Evolutionary conservation across 2,329 filamentous ascomycete species (phyloP), one percentile per base, ranked within the genome.

Genomic region (Knoxdaviesia proteae): DNA sequence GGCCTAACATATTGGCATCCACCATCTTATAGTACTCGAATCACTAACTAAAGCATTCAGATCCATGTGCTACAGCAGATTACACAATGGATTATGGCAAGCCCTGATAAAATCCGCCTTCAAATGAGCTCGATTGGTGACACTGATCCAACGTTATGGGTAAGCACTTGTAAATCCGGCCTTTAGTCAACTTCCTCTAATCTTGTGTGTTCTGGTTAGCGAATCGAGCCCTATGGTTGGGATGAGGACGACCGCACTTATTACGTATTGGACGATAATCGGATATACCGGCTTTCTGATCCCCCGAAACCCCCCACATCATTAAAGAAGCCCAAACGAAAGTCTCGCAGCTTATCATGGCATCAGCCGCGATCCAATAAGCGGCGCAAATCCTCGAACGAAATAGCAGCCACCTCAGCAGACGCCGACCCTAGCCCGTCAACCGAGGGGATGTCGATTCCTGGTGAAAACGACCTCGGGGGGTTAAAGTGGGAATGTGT

Each of bases 241-340:
- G 90, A 98, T 57, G 69, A 75, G 29, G 69, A 94, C 39, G 87
- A 93, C 49, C 78, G 84, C 35, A 77, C 77, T 34, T 93, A 96
- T 55, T 93, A 80, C 53, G 78, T 96, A 3, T 70, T 98, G 4
- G 88, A 96, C 52, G 90, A 98, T 56, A 92, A 94, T 52, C 74
- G 90, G 47, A 66, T 98, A 37, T 98, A 98, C 57, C 81, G 87
- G 44, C 69, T 80, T 47, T 84, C 82, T n/a, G 83, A 93, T 46
- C 70, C 80, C 31, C 73, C 75, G 1, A 65, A 72, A 2, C 69
- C 74, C 6, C 60, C 67, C n/a, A 80, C 80, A 54, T 64, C 72
- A 2, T 65, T 47, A 71, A 79, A 68, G 58, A 73, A 68, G 50
- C 82, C 72, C 69, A 31, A 77, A 77, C 20, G 50, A 80, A 75